phyloP scores from a whole-genome alignment of 2,329 filamentous ascomycete genomes.

The Cucurbitaria berberidis region DNA sequence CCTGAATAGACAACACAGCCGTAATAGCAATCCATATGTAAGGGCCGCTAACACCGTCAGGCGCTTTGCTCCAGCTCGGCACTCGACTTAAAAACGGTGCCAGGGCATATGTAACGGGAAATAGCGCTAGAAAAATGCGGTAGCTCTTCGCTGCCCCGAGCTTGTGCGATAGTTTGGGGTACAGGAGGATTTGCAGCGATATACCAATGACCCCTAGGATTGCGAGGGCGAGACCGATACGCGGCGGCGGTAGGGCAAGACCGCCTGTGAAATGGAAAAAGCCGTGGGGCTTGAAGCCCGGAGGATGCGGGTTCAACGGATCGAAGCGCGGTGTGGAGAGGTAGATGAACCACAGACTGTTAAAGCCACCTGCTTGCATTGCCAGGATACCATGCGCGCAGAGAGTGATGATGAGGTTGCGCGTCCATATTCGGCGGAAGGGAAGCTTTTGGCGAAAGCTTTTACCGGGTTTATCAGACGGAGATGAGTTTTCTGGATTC shows the following conservation, averaged over 20 bases:
- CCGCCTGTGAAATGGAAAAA: slow-evolving; percentile 57
- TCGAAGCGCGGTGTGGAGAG: slow-evolving; percentile 55
- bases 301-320: slow-evolving; percentile 40
- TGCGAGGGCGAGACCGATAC: slow-evolving; percentile 56
- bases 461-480: slow-evolving; percentile 18
- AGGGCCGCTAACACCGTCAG: slow-evolving; percentile 48
- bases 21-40: slow-evolving; percentile 54
- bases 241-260: slow-evolving; percentile 54
- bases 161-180: slow-evolving; percentile 50
- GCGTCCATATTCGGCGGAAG: slow-evolving; percentile 56
- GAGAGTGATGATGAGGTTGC: slow-evolving; percentile 53
- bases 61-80: slow-evolving; percentile 48
- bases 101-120: slow-evolving; percentile 54
- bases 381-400: slow-evolving; percentile 54
- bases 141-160: slow-evolving; percentile 53
- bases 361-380: slow-evolving; percentile 58
- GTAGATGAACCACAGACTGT: slow-evolving; percentile 58
- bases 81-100: slow-evolving; percentile 53
- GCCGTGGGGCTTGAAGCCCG: slow-evolving; percentile 43
- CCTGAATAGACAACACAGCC: slow-evolving; percentile 52
- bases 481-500: slow-evolving; percentile 2
- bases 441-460: slow-evolving; percentile 46
- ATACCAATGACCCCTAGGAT: slow-evolving; percentile 58
- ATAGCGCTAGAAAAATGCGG: slow-evolving; percentile 51
- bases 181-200: slow-evolving; percentile 54